A percentile compares a stretch with the other conserved stretches of the same genome.
These are phyloP conservation scores for baker's yeast (Saccharomyces cerevisiae) DNA, from an alignment of 805 yeast genomes.

Conservation along the genomic window DNA sequence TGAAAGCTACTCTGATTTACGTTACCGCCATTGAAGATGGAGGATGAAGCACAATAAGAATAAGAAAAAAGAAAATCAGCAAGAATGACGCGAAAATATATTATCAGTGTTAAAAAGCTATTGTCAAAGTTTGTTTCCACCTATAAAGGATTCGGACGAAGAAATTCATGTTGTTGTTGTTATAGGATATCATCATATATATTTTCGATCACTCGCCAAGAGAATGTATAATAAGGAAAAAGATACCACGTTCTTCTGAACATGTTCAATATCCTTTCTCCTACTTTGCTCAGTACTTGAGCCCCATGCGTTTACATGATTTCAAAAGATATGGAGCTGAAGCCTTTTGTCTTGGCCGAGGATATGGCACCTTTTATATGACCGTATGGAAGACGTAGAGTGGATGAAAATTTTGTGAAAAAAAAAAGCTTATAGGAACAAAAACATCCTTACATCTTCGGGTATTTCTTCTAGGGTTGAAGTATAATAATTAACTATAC, in stretches of 20 bases:
- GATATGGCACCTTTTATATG: not conserved
- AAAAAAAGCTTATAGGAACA: no score
- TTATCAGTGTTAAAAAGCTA: slow-evolving; percentile 68
- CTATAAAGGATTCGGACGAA: slow-evolving; percentile 59
- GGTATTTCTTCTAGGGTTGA: not conserved
- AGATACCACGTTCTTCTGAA: slow-evolving; percentile 2
- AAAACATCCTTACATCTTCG: not conserved
- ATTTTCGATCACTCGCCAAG: not conserved
- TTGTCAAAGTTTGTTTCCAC: slow-evolving; percentile 43
- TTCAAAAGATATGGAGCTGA: not conserved
- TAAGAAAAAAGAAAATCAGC: not conserved
- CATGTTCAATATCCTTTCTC: not conserved
- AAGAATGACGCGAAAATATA: slow-evolving; percentile 2
- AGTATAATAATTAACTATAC: not conserved
- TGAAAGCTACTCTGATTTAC: no score
- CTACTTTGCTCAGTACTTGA: not conserved
- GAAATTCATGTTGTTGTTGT: slow-evolving; percentile 55
- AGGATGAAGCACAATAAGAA: not conserved
- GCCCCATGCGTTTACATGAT: not conserved
- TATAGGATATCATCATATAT: slow-evolving; percentile 34
- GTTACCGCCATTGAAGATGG: no score
- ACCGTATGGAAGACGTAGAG: not conserved
- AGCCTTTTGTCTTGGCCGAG: not conserved
- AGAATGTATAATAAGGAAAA: not conserved
- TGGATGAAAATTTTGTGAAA: not conserved